Conservation (phyloP, 108 stramenopile species). For the Nitzschia sp. region DNA sequence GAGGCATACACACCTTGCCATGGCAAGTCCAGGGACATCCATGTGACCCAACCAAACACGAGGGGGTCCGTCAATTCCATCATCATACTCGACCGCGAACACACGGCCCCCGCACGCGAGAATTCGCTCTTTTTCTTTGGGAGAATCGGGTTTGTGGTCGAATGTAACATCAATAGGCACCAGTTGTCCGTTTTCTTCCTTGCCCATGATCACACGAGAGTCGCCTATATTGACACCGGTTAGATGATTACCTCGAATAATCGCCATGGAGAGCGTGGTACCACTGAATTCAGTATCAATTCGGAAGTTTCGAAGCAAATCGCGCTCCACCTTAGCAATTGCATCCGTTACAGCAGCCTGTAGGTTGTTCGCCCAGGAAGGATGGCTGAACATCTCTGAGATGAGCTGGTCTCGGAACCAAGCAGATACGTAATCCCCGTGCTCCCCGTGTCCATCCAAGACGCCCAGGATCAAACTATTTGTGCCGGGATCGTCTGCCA, state of each 20-base stretch:
- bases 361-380: conserved; percentile 77
- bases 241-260: conserved; percentile 86
- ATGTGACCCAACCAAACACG: conserved; percentile 98
- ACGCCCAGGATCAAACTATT: conserved; percentile 92
- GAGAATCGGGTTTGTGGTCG: conserved; percentile 98
- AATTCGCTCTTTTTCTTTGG: conserved; percentile 96
- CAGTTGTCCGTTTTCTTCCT: conserved; percentile 55
- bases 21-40: conserved; percentile 98
- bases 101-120: conserved; percentile 93
- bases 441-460: conserved; percentile 98
- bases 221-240: conserved; percentile 96
- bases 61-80: conserved; percentile 98
- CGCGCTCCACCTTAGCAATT: conserved; percentile 88
- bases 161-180: conserved; percentile 87
- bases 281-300: conserved; percentile 97
- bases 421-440: conserved; percentile 94
- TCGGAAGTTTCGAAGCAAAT: conserved; percentile 85
- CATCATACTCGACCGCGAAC: conserved; percentile 98
- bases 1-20: conserved; percentile 70
- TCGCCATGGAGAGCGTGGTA: conserved; percentile 93
- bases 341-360: conserved; percentile 78
- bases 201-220: conserved; percentile 86
- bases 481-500: conserved; percentile 93
- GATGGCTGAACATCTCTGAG: conserved; percentile 87
- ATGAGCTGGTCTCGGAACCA: conserved; percentile 89